These are phyloP conservation scores for Arthroderma sp. DNA, from an alignment of 2,329 filamentous ascomycete species.

Conservation along the genomic window DNA sequence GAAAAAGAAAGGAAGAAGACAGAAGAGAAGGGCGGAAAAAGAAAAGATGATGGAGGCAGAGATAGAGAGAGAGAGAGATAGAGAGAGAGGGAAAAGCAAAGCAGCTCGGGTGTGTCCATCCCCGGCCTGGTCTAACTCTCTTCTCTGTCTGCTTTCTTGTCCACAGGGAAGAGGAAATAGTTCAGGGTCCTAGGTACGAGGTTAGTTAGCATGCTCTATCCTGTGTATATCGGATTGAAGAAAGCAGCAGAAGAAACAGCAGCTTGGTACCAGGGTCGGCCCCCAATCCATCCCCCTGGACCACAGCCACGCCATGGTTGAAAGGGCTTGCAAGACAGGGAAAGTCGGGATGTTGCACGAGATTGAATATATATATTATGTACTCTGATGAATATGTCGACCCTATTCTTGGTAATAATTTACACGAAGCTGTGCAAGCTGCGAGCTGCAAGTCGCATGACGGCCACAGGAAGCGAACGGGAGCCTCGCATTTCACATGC, in stretches of 20 bases:
- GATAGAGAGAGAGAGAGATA: neutral
- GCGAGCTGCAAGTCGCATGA: neutral
- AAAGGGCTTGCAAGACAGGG: neutral
- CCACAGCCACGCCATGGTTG: neutral
- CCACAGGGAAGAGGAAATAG: neutral
- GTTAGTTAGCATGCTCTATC: too few species aligned
- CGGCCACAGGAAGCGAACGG: neutral
- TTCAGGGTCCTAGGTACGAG: too few species aligned
- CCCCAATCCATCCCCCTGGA: neutral
- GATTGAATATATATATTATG: neutral
- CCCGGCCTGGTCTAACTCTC: neutral
- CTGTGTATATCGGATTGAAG: neutral
- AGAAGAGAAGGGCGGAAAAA: neutral
- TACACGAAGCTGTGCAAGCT: neutral
- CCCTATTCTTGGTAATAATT: neutral
- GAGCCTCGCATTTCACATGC: slow-evolving; percentile 2
- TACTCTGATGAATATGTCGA: neutral
- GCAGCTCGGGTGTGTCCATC: neutral
- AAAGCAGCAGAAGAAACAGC: neutral
- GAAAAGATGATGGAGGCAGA: neutral
- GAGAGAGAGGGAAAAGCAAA: neutral
- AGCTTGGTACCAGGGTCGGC: neutral
- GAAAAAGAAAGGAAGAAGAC: neutral
- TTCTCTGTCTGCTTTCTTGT: too few species aligned
- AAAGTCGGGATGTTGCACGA: neutral